Base-by-base conservation (phyloP, 371 early-diverging fungal species). In the Lichtheimia corymbifera region DNA sequence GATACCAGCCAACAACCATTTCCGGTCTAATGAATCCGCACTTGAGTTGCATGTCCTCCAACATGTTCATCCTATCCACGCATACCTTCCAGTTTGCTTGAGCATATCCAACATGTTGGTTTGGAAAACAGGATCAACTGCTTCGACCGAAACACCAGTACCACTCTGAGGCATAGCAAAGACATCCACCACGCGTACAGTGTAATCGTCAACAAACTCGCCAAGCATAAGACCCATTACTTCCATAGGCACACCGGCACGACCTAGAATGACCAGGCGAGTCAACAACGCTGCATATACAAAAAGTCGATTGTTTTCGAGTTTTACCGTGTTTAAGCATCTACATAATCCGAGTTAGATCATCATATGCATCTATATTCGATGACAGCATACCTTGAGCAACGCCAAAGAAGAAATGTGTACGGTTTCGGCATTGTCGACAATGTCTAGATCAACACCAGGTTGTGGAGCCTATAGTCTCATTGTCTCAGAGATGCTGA, bases 121-220 rank as follows among this genome's bases (percentile, higher is more conserved):
- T 76, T 99, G 99, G 78, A 99, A 99, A 4, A 98, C 99, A 17
- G 97, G 98, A 80, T 99, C 99, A 5, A 99, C 99, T 18, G 99
- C 98, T 79, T 99, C 99, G 27, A 99, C 99, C 5, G 98, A 97
- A 5, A 99, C 99, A 22, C 99, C 97, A 2, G 99, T 99, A 61
- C 99, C 99, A 63, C 94, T 94, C 76, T 99, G 99, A 42, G 99
- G 99, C 99, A 99, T 99, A 15, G 99, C 99, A 89, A 99, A 99
- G 43, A 99, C 99, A 79, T 99, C 99, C 45, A 98, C 93, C 20
- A 99, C 99, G 5, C 95, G 94, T 1, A 99, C 97, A 1, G 99
- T 99, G 79, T 99, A 99, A 67, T 99, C 99, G 74, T 99, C 99
- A 13, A 99, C 93, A 84, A 99, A 99, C 78, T 99, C 99, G 27